Evolutionary conservation across 1,139 yeast genomes (phyloP).

Genomic region (Yamadazyma atmosphaerica): DNA sequence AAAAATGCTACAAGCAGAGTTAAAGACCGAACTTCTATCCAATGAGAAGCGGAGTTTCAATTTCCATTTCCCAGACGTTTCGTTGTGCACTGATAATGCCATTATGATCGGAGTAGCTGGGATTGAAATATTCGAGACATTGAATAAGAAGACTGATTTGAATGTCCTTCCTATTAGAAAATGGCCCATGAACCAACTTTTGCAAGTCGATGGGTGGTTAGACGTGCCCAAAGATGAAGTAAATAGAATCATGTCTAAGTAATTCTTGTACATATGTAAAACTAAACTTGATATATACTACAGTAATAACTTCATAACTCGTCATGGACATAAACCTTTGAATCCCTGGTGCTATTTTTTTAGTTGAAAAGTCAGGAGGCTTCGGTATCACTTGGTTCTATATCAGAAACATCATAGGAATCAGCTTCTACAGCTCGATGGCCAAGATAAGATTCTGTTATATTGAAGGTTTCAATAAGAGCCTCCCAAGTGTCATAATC

Average conservation of each 20-base stretch:
- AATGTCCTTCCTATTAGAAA: conserved; percentile 61
- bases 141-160: conserved; percentile 48
- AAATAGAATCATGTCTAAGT: background rate
- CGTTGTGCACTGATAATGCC: conserved; percentile 91
- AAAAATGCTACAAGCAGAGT: conserved; percentile 39
- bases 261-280: conserved; percentile 1
- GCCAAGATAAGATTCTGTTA: conserved; percentile 55
- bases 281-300: too few relatives aligned
- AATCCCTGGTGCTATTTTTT: too few relatives aligned
- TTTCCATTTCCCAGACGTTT: conserved; percentile 66
- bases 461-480: conserved; percentile 49
- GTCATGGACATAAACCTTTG: background rate
- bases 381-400: conserved; percentile 5
- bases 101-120: conserved; percentile 99
- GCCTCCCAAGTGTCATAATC: conserved; percentile 65
- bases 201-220: conserved; percentile 53
- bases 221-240: conserved; percentile 9
- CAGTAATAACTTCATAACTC: background rate
- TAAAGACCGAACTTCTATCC: conserved; percentile 19
- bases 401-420: conserved; percentile 22
- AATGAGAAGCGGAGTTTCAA: too few relatives aligned
- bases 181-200: conserved; percentile 68
- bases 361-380: background rate
- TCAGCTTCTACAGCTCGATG: conserved; percentile 39
- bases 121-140: conserved; percentile 70